These are phyloP conservation scores for Neofusicoccum sp. DNA, from an alignment of 2,329 filamentous ascomycete species.

Conservation along the genomic window DNA sequence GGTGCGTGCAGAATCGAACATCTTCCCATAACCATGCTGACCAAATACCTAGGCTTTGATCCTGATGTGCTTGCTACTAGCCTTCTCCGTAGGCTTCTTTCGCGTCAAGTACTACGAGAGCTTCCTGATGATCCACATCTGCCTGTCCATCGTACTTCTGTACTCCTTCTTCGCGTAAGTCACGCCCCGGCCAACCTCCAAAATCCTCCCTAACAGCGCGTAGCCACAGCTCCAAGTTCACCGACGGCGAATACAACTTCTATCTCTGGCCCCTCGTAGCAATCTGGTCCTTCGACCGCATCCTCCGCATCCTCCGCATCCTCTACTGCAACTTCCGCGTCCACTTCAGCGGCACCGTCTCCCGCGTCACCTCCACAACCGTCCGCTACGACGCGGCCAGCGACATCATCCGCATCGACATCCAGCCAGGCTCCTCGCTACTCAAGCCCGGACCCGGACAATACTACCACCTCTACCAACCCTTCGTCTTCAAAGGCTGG, in stretches of 20 bases:
- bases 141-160: constrained; percentile 46
- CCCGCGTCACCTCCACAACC: constrained; percentile 37
- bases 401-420: constrained; percentile 52
- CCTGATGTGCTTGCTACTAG: constrained; percentile 49
- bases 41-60: constrained; percentile 31
- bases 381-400: constrained; percentile 48
- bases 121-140: constrained; percentile 49
- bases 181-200: background rate
- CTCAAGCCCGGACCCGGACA: constrained; percentile 47
- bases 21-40: background rate
- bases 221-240: constrained; percentile 57
- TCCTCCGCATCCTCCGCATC: constrained; percentile 49
- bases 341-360: constrained; percentile 28
- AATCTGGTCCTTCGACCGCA: constrained; percentile 56
- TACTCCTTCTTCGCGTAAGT: constrained; percentile 57
- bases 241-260: constrained; percentile 48
- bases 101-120: constrained; percentile 52
- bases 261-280: constrained; percentile 54
- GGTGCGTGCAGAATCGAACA: background rate
- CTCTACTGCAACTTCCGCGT: constrained; percentile 49
- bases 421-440: constrained; percentile 39
- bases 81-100: constrained; percentile 55
- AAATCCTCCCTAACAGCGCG: constrained; percentile 24
- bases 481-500: constrained; percentile 48
- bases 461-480: constrained; percentile 56